Evolutionary conservation across 192 early-diverging fungal species (phyloP).

Genomic region (Coemansia sp.): DNA sequence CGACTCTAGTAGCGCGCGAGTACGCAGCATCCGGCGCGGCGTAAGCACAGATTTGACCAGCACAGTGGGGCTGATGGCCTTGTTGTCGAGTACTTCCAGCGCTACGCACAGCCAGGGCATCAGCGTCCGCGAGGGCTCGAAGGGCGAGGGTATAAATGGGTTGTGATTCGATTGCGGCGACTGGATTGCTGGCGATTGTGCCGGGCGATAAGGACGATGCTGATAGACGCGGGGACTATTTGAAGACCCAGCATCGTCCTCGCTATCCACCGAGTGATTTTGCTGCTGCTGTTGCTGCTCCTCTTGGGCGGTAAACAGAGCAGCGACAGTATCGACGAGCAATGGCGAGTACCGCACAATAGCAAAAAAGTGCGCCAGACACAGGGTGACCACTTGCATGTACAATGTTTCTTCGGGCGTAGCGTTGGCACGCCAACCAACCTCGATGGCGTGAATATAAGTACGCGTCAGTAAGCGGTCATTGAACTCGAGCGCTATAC

Average conservation of each 20-base stretch:
- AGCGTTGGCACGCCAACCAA: conserved; percentile 32
- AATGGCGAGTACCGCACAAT: conserved; percentile 50
- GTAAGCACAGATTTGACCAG: conserved; percentile 49
- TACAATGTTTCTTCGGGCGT: conserved; percentile 43
- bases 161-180: conserved; percentile 5
- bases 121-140: conserved; percentile 42
- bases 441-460: conserved; percentile 33
- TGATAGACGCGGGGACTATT: neutral
- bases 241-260: neutral
- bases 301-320: conserved; percentile 31
- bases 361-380: conserved; percentile 50
- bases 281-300: neutral
- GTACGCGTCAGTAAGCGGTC: conserved; percentile 45
- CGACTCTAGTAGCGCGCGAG: conserved; percentile 47
- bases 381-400: conserved; percentile 54
- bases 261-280: neutral
- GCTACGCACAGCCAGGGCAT: conserved; percentile 48
- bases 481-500: conserved; percentile 25
- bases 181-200: neutral
- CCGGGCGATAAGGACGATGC: neutral
- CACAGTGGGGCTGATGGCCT: conserved; percentile 50
- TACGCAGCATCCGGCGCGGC: conserved; percentile 51
- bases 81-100: conserved; percentile 45
- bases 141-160: conserved; percentile 46
- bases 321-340: conserved; percentile 34